Base-by-base conservation (phyloP, 768 basidiomycete genomes). In the Amanita jacksonii region DNA sequence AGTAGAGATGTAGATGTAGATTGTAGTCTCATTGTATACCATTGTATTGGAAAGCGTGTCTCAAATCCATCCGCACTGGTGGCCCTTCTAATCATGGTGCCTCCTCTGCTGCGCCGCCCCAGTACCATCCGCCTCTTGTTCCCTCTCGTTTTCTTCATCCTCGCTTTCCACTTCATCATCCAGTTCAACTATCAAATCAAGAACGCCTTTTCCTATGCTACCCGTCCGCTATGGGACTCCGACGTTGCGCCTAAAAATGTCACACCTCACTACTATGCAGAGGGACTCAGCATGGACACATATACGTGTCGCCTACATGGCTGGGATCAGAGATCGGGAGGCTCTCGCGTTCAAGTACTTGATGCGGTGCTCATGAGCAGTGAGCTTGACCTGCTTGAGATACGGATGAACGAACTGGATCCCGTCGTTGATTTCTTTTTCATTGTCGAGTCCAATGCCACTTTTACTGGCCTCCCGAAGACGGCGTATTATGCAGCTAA, bases 351-450 rank as follows among this genome's bases (percentile, higher is more conserved):
- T 35, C 72, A 69, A 61, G 64, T 74, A 27, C 53, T 74, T 38
- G 79, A 80, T 51, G 74, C 77, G 3, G 68, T 79, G 33, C 61
- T 82, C 43, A 72, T 81, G 66, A 75, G 71, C 63, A 76, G 68
- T 47, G 79, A 82, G 53, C 60, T 81, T 24, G 80, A 81, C 53
- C 61, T 82, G 20, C 56, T 81, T 38, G 78, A 81, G 55, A 71
- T 81, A 43, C 70, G 80, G 16, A 59, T 81, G 62, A 63, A 77
- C 58, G 80, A 82, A 57, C 66, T 80, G 40, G 69, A 72, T 45
- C 56, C 67, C 4, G 65, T 76, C 37, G 77, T 79, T 20, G 72
- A 77, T 56, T 62, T 67, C 16, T 79, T 81, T 61, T 67, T 79
- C 54, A 70, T 82, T 52, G 62, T 80, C 41, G 78, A 80, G 54